Conservation (phyloP, 768 basidiomycete genomes). For the Russula sp. region DNA sequence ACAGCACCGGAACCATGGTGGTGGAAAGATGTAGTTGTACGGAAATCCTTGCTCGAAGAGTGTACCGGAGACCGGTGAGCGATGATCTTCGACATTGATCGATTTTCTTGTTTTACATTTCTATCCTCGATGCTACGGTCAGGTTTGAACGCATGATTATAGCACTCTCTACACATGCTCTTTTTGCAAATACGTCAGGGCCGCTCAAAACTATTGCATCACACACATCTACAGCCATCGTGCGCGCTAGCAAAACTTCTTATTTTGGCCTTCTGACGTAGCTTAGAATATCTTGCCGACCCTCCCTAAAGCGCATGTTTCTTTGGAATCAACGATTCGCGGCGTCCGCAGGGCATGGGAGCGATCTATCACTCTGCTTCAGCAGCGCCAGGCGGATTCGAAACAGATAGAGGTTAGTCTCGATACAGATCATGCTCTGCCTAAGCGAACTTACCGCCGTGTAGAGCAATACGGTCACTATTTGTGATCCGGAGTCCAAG, state of each 20-base stretch:
- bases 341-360: slow-evolving; percentile 40
- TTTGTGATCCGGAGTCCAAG: neutral
- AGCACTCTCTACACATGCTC: slow-evolving; percentile 51
- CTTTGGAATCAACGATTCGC: slow-evolving; percentile 37
- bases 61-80: slow-evolving; percentile 50
- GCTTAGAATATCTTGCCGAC: slow-evolving; percentile 33
- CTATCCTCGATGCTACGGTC: slow-evolving; percentile 18
- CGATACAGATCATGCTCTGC: neutral
- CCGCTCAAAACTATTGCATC: slow-evolving; percentile 24
- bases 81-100: slow-evolving; percentile 7
- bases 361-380: slow-evolving; percentile 39
- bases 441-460: slow-evolving; percentile 20
- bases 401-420: slow-evolving; percentile 32
- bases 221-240: slow-evolving; percentile 15
- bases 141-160: slow-evolving; percentile 54
- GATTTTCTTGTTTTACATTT: slow-evolving; percentile 14
- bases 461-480: slow-evolving; percentile 6
- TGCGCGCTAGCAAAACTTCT: slow-evolving; percentile 3
- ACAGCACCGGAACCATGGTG: slow-evolving; percentile 40
- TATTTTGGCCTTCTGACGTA: slow-evolving; percentile 20
- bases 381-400: slow-evolving; percentile 39
- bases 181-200: slow-evolving; percentile 39
- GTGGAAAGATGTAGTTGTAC: slow-evolving; percentile 57
- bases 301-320: slow-evolving; percentile 40
- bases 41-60: slow-evolving; percentile 55